Evolutionary conservation across 495 filamentous ascomycete species (phyloP), one percentile per base, ranked within the genome.

Genomic region (Astrothelium subdiscretum): DNA sequence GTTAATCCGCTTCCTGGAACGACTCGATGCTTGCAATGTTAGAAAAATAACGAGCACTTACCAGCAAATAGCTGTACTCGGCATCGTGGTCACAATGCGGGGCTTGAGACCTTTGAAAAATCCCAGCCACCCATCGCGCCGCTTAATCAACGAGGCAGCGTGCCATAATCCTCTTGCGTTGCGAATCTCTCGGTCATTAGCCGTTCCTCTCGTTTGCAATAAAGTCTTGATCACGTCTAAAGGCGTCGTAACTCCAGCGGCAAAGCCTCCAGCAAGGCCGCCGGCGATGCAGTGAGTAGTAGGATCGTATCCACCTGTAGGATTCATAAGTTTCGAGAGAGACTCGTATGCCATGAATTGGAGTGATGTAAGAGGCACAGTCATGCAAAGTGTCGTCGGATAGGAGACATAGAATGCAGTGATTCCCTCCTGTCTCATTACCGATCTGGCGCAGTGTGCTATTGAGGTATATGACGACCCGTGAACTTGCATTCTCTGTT

Each of bases 21-120:
- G 52, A 24, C 18, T 27, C 44, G 48, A 40, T 59, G 2, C 58
- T n/a, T n/a, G n/a, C n/a, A n/a, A n/a, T n/a, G n/a, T n/a, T 42
- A 18, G 11, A 43, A 31, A 24, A 48, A 68, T 77, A 78, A 15
- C 15, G 8, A 32, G 6, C 57, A 81, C 90, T 63, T 81, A 91
- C 92, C 94, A 99, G 79, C 94, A 99, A 69, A 99, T 99, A 3
- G 94, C 94, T 35, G 94, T 97, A 74, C 91, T 96, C 26, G 94
- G 94, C 90, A 97, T 97, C 11, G 94, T 95, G 2, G 92, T 96
- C 64, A 99, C 84, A 38, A 99, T 89, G 61, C 94, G 81, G 58
- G 94, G 95, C 67, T 89, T 82, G 71, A 96, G 81, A 24, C 94
- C 94, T 66, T 92, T 91, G 70, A 96, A 90, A 76, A 97, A 99